Percentiles rank a stretch among this genome's conserved stretches.
Conservation (phyloP, 2,329 filamentous ascomycete genomes). For the Scolecobasidium constrictum region DNA sequence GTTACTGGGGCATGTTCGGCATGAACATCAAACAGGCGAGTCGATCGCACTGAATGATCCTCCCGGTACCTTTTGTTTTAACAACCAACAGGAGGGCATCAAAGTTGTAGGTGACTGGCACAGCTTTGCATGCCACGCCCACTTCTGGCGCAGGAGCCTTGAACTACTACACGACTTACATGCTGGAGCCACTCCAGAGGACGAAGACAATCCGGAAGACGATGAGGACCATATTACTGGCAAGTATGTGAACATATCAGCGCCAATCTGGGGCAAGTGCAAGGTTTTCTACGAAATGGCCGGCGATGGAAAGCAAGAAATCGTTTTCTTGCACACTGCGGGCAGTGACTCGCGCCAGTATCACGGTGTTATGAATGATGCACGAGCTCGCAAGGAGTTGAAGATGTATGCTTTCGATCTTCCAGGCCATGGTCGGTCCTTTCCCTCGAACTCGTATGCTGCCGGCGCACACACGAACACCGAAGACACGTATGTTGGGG, state of each 20-base stretch:
- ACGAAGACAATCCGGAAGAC: slow-evolving; percentile 22
- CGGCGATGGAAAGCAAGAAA: slow-evolving; percentile 35
- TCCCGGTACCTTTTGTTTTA: no score
- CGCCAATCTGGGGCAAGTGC: slow-evolving; percentile 36
- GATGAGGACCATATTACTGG: slow-evolving; percentile 36
- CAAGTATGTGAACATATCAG: slow-evolving; percentile 34
- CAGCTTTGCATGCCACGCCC: slow-evolving; percentile 33
- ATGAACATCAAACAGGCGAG: slow-evolving; percentile 15
- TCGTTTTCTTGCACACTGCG: slow-evolving; percentile 35
- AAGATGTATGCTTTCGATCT: no score
- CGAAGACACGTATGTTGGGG: no score
- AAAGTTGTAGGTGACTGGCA: slow-evolving; percentile 35
- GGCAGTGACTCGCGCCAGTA: slow-evolving; percentile 39
- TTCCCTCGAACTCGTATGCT: no score
- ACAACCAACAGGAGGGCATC: slow-evolving; percentile 39
- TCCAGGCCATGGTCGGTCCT: no score
- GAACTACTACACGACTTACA: slow-evolving; percentile 38
- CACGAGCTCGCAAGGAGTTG: no score
- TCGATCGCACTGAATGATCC: slow-evolving; percentile 38
- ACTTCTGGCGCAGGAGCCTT: slow-evolving; percentile 37
- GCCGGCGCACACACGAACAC: no score
- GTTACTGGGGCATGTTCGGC: slow-evolving; percentile 30
- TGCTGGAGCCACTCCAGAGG: slow-evolving; percentile 31
- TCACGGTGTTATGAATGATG: slow-evolving; percentile 43
- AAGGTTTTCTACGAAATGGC: slow-evolving; percentile 41